Evolutionary conservation across 768 basidiomycete genomes (phyloP).

Genomic region (Kwoniella botswanensis): DNA sequence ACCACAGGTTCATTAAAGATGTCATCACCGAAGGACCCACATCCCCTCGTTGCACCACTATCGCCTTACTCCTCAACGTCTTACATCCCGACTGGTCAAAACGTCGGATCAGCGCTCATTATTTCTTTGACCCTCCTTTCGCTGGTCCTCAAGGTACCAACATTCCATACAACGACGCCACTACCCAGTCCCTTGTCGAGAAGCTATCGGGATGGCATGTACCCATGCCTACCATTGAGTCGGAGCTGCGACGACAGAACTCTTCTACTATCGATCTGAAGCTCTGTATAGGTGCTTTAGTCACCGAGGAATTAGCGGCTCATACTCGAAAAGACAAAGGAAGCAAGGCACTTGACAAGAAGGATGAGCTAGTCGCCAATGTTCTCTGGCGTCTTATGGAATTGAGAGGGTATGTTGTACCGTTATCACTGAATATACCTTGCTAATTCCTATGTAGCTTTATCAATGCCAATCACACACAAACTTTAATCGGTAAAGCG

Average conservation of each 20-base stretch:
- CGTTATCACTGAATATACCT: background rate
- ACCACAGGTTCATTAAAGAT: constrained; percentile 92
- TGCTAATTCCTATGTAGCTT: constrained; percentile 66
- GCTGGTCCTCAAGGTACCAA: constrained; percentile 75
- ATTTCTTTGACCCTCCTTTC: constrained; percentile 64
- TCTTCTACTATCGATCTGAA: constrained; percentile 97
- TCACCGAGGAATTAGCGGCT: constrained; percentile 74
- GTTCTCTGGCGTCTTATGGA: constrained; percentile 98
- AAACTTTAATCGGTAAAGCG: constrained; percentile 86
- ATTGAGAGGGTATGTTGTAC: constrained; percentile 76
- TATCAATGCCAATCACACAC: constrained; percentile 82
- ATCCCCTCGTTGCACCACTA: constrained; percentile 85
- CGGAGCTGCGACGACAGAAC: constrained; percentile 93
- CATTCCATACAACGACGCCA: constrained; percentile 70
- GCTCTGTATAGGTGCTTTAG: constrained; percentile 89
- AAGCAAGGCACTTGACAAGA: constrained; percentile 78
- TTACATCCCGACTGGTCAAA: constrained; percentile 79
- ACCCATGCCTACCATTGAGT: constrained; percentile 79
- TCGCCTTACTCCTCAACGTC: constrained; percentile 84
- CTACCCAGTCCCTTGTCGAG: constrained; percentile 85
- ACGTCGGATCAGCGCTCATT: constrained; percentile 66
- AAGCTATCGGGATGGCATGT: constrained; percentile 90
- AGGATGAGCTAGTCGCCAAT: constrained; percentile 97
- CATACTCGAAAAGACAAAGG: constrained; percentile 67
- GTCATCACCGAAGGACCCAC: constrained; percentile 94